Evolutionary conservation across 2,329 filamentous ascomycete species (phyloP), one percentile per base, ranked within the genome.

Genomic region (Xylaria sp.): DNA sequence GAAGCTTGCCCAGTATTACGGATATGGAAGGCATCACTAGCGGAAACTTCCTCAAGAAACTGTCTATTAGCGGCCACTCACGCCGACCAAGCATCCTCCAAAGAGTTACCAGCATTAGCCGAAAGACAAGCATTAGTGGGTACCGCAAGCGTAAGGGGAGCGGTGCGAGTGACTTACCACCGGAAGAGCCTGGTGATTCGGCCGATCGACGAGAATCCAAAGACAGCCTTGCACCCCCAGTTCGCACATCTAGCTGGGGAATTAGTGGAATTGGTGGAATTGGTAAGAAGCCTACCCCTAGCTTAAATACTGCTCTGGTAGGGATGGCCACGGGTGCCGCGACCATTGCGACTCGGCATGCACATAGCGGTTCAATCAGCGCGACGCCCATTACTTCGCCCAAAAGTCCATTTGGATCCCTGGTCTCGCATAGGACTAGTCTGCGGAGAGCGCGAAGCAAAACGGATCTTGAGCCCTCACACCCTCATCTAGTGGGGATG

Each of bases 1-100:
- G 87, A 65, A 91, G 90, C 76, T 82, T 91, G 57, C 88, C 90
- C 1, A 89, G 85, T 72, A 73, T 85, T 64, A 71, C 82, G 4
- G 89, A 92, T 65, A 80, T 89, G 32, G 89, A 90, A 45, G 88
- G 85, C 19, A 81, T 90, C 51, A 84, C 83, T 8, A 86, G 85
- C 63, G 88, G 89, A 27, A 89, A 85, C 66, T 84, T 92, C 47
- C 78, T 92, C 48, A 92, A 90, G 75, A 89, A 87, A 76, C 80
- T 88, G 51, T 87, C 85, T 7, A 82, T 90, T 71, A 85, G 82
- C 21, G 80, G 81, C 17, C 51, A 64, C 48, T 75, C 81, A 14
- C 84, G 85, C 21, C 83, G 85, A 69, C 83, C 85, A 54, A 89
- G 84, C 76, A 84, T 85, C 73, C 81, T 92, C 7, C 84, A 85